These are phyloP conservation scores for Trametes hirsuta DNA, from an alignment of 1,284 basidiomycete species.

Conservation along the genomic window DNA sequence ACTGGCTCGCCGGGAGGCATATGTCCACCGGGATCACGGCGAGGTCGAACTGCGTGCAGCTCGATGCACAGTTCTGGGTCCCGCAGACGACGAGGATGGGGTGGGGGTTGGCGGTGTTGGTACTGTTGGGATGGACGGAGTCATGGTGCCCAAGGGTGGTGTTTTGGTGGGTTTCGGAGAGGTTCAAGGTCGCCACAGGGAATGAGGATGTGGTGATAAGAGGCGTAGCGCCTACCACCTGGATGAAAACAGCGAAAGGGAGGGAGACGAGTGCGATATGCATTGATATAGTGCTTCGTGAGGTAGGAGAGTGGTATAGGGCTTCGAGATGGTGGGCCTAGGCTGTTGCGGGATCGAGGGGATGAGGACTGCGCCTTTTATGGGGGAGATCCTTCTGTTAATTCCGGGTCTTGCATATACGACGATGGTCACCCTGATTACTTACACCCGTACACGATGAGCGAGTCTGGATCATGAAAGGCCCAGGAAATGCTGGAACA, in stretches of 20 bases:
- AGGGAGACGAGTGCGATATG: not conserved
- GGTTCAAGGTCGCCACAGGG: not conserved
- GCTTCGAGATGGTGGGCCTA: not conserved
- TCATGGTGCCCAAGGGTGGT: not conserved
- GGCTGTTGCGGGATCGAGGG: not conserved
- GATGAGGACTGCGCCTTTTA: not conserved
- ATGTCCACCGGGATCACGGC: not conserved
- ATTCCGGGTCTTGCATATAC: no score
- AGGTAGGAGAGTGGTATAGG: not conserved
- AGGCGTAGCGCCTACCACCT: not conserved
- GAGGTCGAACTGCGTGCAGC: not conserved
- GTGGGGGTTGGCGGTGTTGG: not conserved
- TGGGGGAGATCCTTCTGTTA: no score
- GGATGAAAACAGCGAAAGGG: not conserved
- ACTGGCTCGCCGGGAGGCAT: slow-evolving; percentile 1
- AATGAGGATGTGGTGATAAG: not conserved
- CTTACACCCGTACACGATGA: no score
- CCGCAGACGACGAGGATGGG: slow-evolving; percentile 2
- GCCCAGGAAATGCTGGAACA: no score
- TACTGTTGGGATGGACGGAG: not conserved
- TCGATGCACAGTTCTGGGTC: not conserved
- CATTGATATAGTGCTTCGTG: not conserved
- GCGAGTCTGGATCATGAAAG: no score
- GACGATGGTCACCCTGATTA: no score
- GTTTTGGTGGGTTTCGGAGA: not conserved